Base-by-base conservation (phyloP, 1,284 basidiomycete genomes). In the Trichosporon sp. region DNA sequence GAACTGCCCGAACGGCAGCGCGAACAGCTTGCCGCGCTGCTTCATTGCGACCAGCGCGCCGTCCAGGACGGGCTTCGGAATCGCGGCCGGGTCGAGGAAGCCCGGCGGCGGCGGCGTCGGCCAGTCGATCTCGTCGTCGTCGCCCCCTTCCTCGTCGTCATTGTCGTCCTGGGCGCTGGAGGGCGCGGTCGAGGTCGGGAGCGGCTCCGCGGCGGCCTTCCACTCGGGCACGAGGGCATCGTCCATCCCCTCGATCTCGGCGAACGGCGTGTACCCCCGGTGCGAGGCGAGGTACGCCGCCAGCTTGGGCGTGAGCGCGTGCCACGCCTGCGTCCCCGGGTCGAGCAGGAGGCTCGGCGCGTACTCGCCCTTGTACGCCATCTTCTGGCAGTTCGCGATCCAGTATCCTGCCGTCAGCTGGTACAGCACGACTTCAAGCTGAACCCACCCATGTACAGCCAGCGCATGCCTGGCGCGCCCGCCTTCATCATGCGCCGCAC, bases 331-430 rank as follows among this genome's bases (percentile, higher is more conserved):
- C 1, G 89, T 90, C 77, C 90, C 91, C 9, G 95, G 93, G 82
- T 99, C 96, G 13, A 91, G 88, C 7, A 99, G 86, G 77, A 88
- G 92, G 4, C 93, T 95, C 0, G 97, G 96, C 0, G 85, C 80
- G 75, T 95, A 99, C 66, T 96, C 92, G 27, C 90, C 94, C 81
- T 99, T 99, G 84, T 99, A 99, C 70, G 87, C 87, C 97, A 99
- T 99, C 83, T 99, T 99, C 67, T 85, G 88, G 76, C 95, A 99
- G 0, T 90, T 89, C 74, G 96, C 88, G 65, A 98, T 91, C 81
- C 97, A 98, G 81, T 89, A 97, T 2, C 95, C 94, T 95, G 73
- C 2, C 29, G 64, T 70, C 25, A 68, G 65, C 29, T 34, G 53
- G 21, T 35, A 11, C 1, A 12, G 3, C 32, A 56, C 35, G 15